A percentile compares a stretch with the other conserved stretches of the same genome.
Evolutionary conservation across 2,329 filamentous ascomycete species (phyloP).

Genomic region (Epichloe hybrida): DNA sequence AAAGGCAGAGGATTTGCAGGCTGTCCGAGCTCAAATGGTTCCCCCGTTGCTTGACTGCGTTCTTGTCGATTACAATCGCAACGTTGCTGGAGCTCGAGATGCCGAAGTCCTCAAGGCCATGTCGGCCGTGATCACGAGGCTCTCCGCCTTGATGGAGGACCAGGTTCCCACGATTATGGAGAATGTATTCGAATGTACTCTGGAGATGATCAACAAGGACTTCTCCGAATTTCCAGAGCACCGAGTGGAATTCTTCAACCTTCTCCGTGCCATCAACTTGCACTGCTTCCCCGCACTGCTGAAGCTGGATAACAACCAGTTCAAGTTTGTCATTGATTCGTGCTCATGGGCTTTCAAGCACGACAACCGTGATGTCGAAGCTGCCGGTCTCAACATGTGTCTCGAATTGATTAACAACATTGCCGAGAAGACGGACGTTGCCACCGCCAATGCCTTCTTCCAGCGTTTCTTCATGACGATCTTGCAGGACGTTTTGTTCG

Average conservation of each 20-base stretch:
- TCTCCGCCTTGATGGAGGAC: conserved; percentile 95
- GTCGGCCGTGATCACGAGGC: conserved; percentile 92
- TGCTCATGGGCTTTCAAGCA: conserved; percentile 99
- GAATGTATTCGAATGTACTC: conserved; percentile 93
- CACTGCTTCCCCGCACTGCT: conserved; percentile 92
- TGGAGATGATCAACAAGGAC: conserved; percentile 99
- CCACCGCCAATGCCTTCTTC: conserved; percentile 91
- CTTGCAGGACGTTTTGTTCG: conserved; percentile 95
- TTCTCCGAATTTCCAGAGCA: conserved; percentile 99
- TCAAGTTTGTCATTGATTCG: conserved; percentile 98
- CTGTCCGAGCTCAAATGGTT: conserved; percentile 87
- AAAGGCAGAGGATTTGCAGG: conserved; percentile 90
- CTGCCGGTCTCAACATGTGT: conserved; percentile 94
- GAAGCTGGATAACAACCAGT: conserved; percentile 88
- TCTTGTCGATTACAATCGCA: conserved; percentile 90
- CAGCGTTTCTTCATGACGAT: conserved; percentile 94
- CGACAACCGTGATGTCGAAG: conserved; percentile 95
- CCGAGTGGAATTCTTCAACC: conserved; percentile 98
- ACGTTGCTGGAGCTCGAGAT: conserved; percentile 88
- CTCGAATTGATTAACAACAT: conserved; percentile 96
- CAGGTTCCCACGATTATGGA: conserved; percentile 97
- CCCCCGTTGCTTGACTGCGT: conserved; percentile 92
- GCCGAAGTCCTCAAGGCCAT: conserved; percentile 95
- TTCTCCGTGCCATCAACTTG: conserved; percentile 88
- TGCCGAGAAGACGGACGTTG: conserved; percentile 74